Percentiles rank a stretch among this genome's conserved stretches.
phyloP scores from a whole-genome alignment of 345 rosid species.

The Mallotus nudiflorus region DNA sequence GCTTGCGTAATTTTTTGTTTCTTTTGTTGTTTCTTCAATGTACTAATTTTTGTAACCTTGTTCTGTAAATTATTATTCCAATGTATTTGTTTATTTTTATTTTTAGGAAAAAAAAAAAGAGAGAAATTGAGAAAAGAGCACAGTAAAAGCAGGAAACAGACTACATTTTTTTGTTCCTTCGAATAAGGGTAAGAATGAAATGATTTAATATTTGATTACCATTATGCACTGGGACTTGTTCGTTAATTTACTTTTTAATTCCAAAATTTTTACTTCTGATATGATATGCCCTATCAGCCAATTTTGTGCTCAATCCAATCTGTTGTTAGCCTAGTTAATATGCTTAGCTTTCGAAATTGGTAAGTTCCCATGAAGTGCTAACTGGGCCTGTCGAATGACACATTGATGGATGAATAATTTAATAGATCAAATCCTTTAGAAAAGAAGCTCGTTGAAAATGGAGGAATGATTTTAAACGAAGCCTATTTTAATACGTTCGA shows the following conservation, averaged over 20 bases:
- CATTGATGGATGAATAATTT: neutral
- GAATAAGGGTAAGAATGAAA: constrained; percentile 11
- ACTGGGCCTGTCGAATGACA: too few species aligned
- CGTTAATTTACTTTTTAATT: neutral
- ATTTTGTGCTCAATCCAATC: neutral
- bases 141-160: constrained; percentile 15
- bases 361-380: too few species aligned
- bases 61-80: constrained; percentile 28
- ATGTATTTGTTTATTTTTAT: constrained; percentile 17
- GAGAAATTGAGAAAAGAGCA: constrained; percentile 23
- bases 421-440: neutral
- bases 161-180: constrained; percentile 18
- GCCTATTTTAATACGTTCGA: too few species aligned
- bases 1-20: neutral
- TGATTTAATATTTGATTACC: neutral
- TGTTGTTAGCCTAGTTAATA: neutral
- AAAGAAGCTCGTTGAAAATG: too few species aligned
- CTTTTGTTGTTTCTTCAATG: neutral
- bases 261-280: neutral
- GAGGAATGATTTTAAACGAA: too few species aligned
- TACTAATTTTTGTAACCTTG: constrained; percentile 27
- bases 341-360: too few species aligned
- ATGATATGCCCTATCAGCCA: neutral
- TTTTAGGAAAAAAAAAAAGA: constrained; percentile 10
- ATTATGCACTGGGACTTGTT: neutral